A percentile compares a stretch with the other conserved stretches of the same genome.
phyloP scores from a whole-genome alignment of 1,139 yeast genomes.

The Yamadazyma triangularis region DNA sequence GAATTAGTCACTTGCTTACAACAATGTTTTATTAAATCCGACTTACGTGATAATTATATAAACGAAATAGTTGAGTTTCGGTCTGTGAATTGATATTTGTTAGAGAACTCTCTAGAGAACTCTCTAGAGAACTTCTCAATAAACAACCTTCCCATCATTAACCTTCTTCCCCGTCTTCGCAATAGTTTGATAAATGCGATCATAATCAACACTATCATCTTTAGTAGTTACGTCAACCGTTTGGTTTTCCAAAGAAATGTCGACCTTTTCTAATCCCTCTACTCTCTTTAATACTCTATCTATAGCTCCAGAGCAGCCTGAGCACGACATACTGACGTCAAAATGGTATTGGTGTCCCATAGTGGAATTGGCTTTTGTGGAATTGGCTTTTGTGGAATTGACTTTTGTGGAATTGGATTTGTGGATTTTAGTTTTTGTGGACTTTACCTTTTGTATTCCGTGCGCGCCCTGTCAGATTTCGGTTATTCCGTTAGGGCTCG shows the following conservation, averaged over 20 bases:
- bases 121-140: too few species aligned
- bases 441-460: too few species aligned
- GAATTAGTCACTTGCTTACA: slow-evolving; percentile 62
- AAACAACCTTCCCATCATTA: slow-evolving; percentile 44
- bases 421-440: too few species aligned
- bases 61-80: slow-evolving; percentile 47
- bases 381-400: too few species aligned
- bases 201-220: slow-evolving; percentile 52
- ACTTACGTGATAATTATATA: slow-evolving; percentile 55
- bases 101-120: too few species aligned
- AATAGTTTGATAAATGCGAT: slow-evolving; percentile 72
- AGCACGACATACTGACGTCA: slow-evolving; percentile 77
- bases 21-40: slow-evolving; percentile 67
- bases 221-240: slow-evolving; percentile 70
- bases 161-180: slow-evolving; percentile 90
- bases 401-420: too few species aligned
- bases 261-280: slow-evolving; percentile 68
- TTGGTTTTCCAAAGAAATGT: slow-evolving; percentile 77
- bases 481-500: too few species aligned
- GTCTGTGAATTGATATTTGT: slow-evolving; percentile 6
- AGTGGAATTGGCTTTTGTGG: too few species aligned
- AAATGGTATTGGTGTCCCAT: slow-evolving; percentile 67
- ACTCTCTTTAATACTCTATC: slow-evolving; percentile 69
- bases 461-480: too few species aligned
- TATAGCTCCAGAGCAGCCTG: slow-evolving; percentile 87